These are phyloP conservation scores for Globisporangium apiculatum DNA, from an alignment of 352 stramenopile genomes.

Conservation along the genomic window DNA sequence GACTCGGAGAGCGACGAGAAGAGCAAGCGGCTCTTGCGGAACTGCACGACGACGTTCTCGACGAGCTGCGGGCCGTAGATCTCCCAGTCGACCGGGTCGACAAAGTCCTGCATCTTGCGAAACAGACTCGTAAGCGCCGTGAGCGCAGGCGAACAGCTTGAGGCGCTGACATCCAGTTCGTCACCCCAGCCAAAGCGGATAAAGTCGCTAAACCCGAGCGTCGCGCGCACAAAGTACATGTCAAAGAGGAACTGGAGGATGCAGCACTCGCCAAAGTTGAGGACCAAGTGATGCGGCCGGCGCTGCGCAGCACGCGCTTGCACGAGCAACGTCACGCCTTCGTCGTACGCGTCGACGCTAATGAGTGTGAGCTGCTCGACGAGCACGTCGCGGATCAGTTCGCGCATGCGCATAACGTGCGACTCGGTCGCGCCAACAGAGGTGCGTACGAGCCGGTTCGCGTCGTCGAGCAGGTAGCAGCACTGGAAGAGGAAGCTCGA, in stretches of 20 bases:
- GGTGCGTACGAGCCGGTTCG: slow-evolving; percentile 51
- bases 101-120: slow-evolving; percentile 72
- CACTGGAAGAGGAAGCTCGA: slow-evolving; percentile 83
- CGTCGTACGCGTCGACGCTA: slow-evolving; percentile 65
- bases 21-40: slow-evolving; percentile 76
- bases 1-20: slow-evolving; percentile 80
- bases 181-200: slow-evolving; percentile 86
- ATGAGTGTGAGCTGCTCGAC: slow-evolving; percentile 73
- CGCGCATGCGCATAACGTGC: slow-evolving; percentile 59
- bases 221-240: slow-evolving; percentile 86
- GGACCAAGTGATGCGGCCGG: slow-evolving; percentile 27
- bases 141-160: slow-evolving; percentile 28
- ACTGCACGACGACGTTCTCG: slow-evolving; percentile 83
- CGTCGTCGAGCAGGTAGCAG: slow-evolving; percentile 79
- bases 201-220: slow-evolving; percentile 80
- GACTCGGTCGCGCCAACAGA: slow-evolving; percentile 26
- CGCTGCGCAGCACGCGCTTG: slow-evolving; percentile 23
- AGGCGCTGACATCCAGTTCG: slow-evolving; percentile 53
- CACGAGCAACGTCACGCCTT: slow-evolving; percentile 57
- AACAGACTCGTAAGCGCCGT: slow-evolving; percentile 56
- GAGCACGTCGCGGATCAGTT: slow-evolving; percentile 56
- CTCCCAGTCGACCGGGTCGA: slow-evolving; percentile 86
- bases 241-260: slow-evolving; percentile 86
- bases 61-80: slow-evolving; percentile 83
- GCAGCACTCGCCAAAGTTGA: slow-evolving; percentile 83